A percentile compares a stretch with the other conserved stretches of the same genome.
Conservation (phyloP, 306 rosid species). For the Vigna radiata region DNA sequence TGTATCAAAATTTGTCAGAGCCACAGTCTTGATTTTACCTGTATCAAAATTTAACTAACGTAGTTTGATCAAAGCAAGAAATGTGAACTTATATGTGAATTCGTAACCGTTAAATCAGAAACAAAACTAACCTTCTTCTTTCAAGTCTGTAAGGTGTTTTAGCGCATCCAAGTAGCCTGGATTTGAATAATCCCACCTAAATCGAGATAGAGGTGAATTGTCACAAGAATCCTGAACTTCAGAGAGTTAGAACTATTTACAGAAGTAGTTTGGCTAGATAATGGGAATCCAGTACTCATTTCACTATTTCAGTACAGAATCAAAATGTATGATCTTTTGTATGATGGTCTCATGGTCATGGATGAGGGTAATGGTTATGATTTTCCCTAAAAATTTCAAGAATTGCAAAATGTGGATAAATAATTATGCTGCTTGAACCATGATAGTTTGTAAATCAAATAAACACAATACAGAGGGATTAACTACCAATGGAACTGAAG, state of each 20-base stretch:
- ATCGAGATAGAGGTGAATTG: conserved; percentile 42
- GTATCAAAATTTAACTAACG: conserved; percentile 48
- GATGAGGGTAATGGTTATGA: conserved; percentile 21
- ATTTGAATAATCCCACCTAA: conserved; percentile 97
- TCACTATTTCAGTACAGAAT: conserved; percentile 9
- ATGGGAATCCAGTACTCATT: conserved; percentile 26
- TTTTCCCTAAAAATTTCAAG: conserved; percentile 8
- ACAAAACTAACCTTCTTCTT: conserved; percentile 72
- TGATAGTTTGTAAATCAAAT: conserved; percentile 3
- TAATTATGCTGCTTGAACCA: conserved; percentile 9
- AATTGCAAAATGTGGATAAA: conserved; percentile 29
- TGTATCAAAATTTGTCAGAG: conserved; percentile 90
- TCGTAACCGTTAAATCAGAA: conserved; percentile 1
- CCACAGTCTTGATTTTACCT: conserved; percentile 93
- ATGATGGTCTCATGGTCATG: conserved; percentile 37
- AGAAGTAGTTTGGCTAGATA: conserved; percentile 28
- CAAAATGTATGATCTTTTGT: conserved; percentile 29
- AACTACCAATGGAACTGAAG: conserved; percentile 97
- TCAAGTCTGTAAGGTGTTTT: conserved; percentile 92
- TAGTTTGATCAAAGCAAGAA: conserved; percentile 50
- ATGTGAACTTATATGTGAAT: conserved; percentile 16
- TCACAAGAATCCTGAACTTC: conserved; percentile 23
- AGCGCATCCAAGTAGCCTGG: conserved; percentile 91
- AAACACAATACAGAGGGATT: conserved; percentile 21
- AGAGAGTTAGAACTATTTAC: conserved; percentile 16